Percentiles rank a stretch among this genome's conserved stretches.
Evolutionary conservation across 352 stramenopile genomes (phyloP).

Genomic region (Globisporangium alternatum): DNA sequence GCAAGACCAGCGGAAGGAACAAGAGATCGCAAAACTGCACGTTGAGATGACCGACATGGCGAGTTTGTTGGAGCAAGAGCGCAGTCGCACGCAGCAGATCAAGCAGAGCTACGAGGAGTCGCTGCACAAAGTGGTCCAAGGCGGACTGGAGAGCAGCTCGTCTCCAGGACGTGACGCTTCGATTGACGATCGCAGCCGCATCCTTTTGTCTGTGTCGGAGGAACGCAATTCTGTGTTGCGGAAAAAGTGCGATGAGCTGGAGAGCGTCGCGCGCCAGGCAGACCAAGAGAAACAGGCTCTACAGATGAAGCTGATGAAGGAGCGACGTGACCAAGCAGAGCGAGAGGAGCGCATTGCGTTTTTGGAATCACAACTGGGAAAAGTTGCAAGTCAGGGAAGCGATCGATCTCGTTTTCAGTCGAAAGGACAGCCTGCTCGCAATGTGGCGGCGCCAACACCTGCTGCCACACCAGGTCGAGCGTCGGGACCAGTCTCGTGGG

Average conservation of each 20-base stretch:
- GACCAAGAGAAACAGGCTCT: constrained; percentile 55
- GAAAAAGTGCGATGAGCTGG: constrained; percentile 78
- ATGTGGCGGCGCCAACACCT: constrained; percentile 4
- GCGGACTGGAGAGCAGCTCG: constrained; percentile 25
- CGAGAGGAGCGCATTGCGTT: constrained; percentile 62
- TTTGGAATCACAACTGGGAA: constrained; percentile 58
- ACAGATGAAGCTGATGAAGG: constrained; percentile 32
- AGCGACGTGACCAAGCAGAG: constrained; percentile 9
- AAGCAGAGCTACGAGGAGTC: constrained; percentile 85
- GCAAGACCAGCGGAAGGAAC: constrained; percentile 78
- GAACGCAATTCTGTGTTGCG: constrained; percentile 65
- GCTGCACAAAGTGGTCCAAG: constrained; percentile 67
- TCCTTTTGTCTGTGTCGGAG: constrained; percentile 75
- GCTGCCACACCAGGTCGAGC: constrained; percentile 12
- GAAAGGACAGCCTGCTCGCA: not conserved
- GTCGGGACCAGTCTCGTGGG: constrained; percentile 50
- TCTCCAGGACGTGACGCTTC: constrained; percentile 8
- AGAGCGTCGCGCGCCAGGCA: constrained; percentile 33
- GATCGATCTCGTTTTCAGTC: constrained; percentile 3
- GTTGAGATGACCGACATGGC: constrained; percentile 67
- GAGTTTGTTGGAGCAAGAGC: constrained; percentile 62
- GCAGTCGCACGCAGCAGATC: constrained; percentile 70
- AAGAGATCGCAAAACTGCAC: constrained; percentile 70
- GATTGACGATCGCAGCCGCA: constrained; percentile 55
- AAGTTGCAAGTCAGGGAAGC: constrained; percentile 23